Conservation (phyloP, 352 stramenopile species). For the Globisporangium polare region DNA sequence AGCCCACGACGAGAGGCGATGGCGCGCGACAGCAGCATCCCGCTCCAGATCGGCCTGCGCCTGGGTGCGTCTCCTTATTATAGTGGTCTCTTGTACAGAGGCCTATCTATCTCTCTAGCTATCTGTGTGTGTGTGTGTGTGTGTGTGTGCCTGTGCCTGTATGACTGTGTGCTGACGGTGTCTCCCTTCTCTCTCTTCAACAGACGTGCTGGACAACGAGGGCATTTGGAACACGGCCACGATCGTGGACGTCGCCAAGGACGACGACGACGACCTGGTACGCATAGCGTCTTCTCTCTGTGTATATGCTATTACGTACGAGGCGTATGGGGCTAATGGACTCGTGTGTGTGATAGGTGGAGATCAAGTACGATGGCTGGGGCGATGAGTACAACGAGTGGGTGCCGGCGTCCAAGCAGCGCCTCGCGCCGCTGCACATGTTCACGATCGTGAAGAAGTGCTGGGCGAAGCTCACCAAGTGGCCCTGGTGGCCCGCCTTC, state of each 20-base stretch:
- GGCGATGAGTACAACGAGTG: slow-evolving; percentile 81
- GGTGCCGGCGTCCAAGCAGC: slow-evolving; percentile 45
- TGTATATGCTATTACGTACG: not conserved
- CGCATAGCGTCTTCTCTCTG: not conserved
- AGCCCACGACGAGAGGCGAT: slow-evolving; percentile 5
- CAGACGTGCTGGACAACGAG: slow-evolving; percentile 79
- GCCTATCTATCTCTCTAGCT: no score
- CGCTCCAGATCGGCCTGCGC: slow-evolving; percentile 63
- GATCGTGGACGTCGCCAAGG: slow-evolving; percentile 63
- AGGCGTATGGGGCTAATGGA: not conserved
- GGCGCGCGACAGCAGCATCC: slow-evolving; percentile 32
- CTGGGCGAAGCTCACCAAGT: slow-evolving; percentile 83
- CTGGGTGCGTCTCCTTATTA: slow-evolving; percentile 40
- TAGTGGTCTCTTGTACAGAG: not conserved
- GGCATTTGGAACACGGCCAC: slow-evolving; percentile 81
- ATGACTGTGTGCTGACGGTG: not conserved
- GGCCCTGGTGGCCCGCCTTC: slow-evolving; percentile 80
- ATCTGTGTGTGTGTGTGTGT: no score
- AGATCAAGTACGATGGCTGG: slow-evolving; percentile 86
- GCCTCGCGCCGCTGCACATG: slow-evolving; percentile 71
- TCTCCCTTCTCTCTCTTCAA: not conserved
- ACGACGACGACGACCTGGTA: slow-evolving; percentile 51
- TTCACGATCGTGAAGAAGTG: slow-evolving; percentile 85
- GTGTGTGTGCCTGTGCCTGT: not conserved
- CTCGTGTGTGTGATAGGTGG: slow-evolving; percentile 29